Base-by-base conservation (phyloP, 2,329 filamentous ascomycete species). In the Arachnomyces sp. region DNA sequence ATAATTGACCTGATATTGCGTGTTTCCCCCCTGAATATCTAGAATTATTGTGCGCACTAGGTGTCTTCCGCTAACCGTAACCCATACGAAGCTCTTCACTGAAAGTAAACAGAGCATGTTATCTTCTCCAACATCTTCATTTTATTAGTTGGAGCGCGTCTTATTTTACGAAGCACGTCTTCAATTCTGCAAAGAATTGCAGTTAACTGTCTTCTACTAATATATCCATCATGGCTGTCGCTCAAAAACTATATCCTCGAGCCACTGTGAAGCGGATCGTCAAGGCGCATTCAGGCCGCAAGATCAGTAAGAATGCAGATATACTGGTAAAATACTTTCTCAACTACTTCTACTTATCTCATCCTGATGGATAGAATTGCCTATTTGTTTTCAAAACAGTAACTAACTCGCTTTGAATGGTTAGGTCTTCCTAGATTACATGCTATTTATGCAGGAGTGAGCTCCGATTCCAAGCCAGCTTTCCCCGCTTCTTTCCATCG, bases 261-360 rank as follows among this genome's bases (percentile, higher is more conserved):
- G 80, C 78, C 13, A 92, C 86, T 0, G 73, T 95, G 52, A 92
- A 88, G 64, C 89, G 88, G 63, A 90, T 93, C 44, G 74, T 93
- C 55, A 95, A 94, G 66, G 87, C 86, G 13, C 87, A 94, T 62
- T 84, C 86, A 7, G 83, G 85, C 47, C 80, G 82, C 57, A 83
- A 76, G 48, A 64, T 94, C 47, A 86, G 82, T 69, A 92, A 87
- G 63, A 89, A 92, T 62, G 84, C 81, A 21, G 89, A 95, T 63
- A 80, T 93, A 43, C 71, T 90, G 66, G 86, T 93, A 65, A 44
- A 75, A 53, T 33, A 13, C 25, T 25, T 12, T 34, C 28, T n/a
- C n/a, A n/a, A n/a, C n/a, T 7, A 14, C 14, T 35, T 30, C 14
- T 28, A 15, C 17, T 18, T 11, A 30, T 45, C 29, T 39, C 12